Base-by-base conservation (phyloP, 2,329 filamentous ascomycete species). In the Harringtonia lauricola region DNA sequence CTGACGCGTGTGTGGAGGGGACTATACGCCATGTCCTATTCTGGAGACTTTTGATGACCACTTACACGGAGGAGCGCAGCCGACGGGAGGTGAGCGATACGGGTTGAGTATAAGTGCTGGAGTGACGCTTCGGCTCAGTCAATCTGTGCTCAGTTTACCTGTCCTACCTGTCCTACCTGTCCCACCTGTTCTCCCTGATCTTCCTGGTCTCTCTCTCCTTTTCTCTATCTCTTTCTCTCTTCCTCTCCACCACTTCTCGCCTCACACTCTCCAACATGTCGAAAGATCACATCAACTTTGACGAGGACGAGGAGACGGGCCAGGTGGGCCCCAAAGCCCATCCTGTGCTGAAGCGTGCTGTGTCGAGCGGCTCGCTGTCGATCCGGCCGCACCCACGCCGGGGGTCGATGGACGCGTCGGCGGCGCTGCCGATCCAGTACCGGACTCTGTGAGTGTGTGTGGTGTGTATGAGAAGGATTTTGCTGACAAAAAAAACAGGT, bases 391-490 rank as follows among this genome's bases (percentile, higher is more conserved):
- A 43, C 15, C 43, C 48, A 5, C 44, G 46, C 18, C 59, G 59
- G 34, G 57, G 59, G 39, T 51, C 54, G 40, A 61, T 69, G 26
- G 65, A 70, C 44, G 65, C 64, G 5, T 54, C 59, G 2, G 57
- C 64, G 14, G 61, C 59, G 3, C 57, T 74, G 39, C 71, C 71
- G n/a, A 71, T 74, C 42, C 67, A 73, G 48, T 76, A 75, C 52
- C 67, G 71, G 36, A 74, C 70, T 3, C 58, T 74, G 61, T 74
- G 65, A 64, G 65, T 21, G 36, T 28, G 15, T 26, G 7, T 6
- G n/a, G n/a, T 29, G 24, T 28, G 24, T n/a, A 10, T 28, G 17
- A 39, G 17, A 38, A 30, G 14, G 2, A 39, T n/a, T n/a, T n/a
- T 35, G 35, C 31, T 37, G 36, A 47, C 31, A 28, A 36, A 33